Evolutionary conservation across 2,329 filamentous ascomycete genomes (phyloP).

Genomic region (Chrysosporium queenslandicum): DNA sequence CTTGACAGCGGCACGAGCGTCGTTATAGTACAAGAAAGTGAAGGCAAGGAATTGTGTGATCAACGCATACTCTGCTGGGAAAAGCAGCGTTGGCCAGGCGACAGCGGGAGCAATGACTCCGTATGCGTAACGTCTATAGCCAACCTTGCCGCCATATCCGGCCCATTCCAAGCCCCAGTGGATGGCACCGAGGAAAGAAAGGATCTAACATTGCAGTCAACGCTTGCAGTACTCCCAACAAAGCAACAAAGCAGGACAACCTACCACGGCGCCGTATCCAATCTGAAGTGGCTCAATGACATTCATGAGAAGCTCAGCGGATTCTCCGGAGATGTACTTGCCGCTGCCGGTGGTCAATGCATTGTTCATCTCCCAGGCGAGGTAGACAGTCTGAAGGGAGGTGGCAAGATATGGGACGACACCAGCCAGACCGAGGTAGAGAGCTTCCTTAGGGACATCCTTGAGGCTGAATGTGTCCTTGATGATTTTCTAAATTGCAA

Average conservation of each 20-base stretch:
- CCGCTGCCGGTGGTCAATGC: slow-evolving; percentile 50
- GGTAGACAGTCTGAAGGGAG: slow-evolving; percentile 69
- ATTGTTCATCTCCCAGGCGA: slow-evolving; percentile 73
- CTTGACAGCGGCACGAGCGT: slow-evolving; percentile 58
- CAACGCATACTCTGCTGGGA: slow-evolving; percentile 75
- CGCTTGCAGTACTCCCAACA: background rate
- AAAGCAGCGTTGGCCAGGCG: slow-evolving; percentile 80
- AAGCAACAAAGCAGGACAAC: slow-evolving; percentile 25
- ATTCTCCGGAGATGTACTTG: slow-evolving; percentile 58
- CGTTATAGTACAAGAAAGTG: slow-evolving; percentile 73
- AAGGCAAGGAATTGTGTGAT: slow-evolving; percentile 81
- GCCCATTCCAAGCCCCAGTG: slow-evolving; percentile 90
- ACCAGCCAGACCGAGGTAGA: slow-evolving; percentile 62
- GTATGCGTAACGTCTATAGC: slow-evolving; percentile 71
- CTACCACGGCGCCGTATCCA: slow-evolving; percentile 75
- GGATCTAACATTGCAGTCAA: slow-evolving; percentile 47
- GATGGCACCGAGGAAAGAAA: slow-evolving; percentile 86
- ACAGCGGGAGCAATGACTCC: slow-evolving; percentile 69
- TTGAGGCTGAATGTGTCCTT: slow-evolving; percentile 58
- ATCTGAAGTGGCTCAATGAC: slow-evolving; percentile 79
- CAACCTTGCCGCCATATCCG: slow-evolving; percentile 54
- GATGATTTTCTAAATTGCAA: slow-evolving; percentile 46
- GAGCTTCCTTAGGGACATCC: slow-evolving; percentile 57
- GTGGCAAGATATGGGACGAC: slow-evolving; percentile 79
- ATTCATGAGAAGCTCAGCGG: slow-evolving; percentile 60